phyloP scores from a whole-genome alignment of 176 grass and related monocot species.

The Guadua angustifolia region DNA sequence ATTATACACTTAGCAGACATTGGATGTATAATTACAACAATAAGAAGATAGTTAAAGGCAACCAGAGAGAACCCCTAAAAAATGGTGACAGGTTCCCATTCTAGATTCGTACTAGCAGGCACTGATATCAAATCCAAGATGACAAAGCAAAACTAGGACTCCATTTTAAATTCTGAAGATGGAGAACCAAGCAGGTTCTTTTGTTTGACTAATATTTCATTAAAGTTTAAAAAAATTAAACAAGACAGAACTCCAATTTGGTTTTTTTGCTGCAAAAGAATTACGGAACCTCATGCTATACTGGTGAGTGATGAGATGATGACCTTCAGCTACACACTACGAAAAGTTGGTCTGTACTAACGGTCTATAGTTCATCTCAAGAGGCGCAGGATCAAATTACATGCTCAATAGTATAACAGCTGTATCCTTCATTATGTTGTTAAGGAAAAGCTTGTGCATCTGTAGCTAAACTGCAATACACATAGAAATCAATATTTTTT shows the following conservation, averaged over 20 bases:
- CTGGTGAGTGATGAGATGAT: not conserved
- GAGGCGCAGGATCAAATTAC: not conserved
- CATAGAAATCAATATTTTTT: not conserved
- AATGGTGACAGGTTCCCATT: slow-evolving; percentile 11
- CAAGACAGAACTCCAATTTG: not conserved
- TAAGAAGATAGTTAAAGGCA: slow-evolving; percentile 26
- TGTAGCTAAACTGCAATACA: slow-evolving; percentile 17
- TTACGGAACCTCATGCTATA: not conserved
- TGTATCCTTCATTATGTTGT: not conserved
- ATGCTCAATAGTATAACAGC: slow-evolving; percentile 13
- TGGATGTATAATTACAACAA: not conserved
- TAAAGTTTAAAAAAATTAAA: slow-evolving; percentile 6
- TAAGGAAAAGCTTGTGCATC: not conserved
- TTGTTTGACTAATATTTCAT: not conserved
- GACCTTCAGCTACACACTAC: not conserved
- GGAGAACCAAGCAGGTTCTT: slow-evolving; percentile 13
- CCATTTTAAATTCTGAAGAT: not conserved
- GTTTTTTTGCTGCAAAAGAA: not conserved
- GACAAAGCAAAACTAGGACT: slow-evolving; percentile 13
- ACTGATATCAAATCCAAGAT: slow-evolving; percentile 25
- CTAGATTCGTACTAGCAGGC: slow-evolving; percentile 22
- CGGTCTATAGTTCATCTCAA: slow-evolving; percentile 28
- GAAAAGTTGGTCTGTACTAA: not conserved
- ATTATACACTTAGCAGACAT: slow-evolving; percentile 29
- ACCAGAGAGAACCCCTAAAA: slow-evolving; percentile 8